Percentiles rank a stretch among this genome's conserved stretches.
Conservation (phyloP, 192 early-diverging fungal genomes). For the Backusella liffmaniae region DNA sequence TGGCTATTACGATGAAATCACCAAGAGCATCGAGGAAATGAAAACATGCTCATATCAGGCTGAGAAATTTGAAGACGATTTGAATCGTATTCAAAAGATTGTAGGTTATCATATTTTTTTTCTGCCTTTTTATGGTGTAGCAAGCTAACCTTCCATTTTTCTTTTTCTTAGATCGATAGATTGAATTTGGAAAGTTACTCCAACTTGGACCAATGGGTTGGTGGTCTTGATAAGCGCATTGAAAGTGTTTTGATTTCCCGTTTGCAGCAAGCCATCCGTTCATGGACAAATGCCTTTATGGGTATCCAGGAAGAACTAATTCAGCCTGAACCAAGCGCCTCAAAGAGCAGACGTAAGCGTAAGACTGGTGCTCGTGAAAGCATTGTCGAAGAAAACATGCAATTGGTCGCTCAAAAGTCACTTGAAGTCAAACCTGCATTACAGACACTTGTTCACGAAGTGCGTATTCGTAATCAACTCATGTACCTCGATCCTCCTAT, state of each 20-base stretch:
- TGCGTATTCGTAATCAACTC: slow-evolving; percentile 90
- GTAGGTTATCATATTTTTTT: slow-evolving; percentile 35
- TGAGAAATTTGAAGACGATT: slow-evolving; percentile 60
- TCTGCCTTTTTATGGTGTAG: neutral
- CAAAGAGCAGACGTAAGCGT: slow-evolving; percentile 44
- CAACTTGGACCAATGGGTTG: slow-evolving; percentile 90
- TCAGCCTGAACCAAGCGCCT: slow-evolving; percentile 43
- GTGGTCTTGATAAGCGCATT: slow-evolving; percentile 75
- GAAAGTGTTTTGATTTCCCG: slow-evolving; percentile 74
- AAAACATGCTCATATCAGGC: slow-evolving; percentile 73
- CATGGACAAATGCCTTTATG: slow-evolving; percentile 72
- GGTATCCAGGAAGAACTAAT: slow-evolving; percentile 44
- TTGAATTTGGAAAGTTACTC: slow-evolving; percentile 94
- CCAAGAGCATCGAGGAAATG: slow-evolving; percentile 79
- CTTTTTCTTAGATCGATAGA: slow-evolving; percentile 66
- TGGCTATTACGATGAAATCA: slow-evolving; percentile 79
- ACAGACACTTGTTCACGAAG: slow-evolving; percentile 77
- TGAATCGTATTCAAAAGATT: slow-evolving; percentile 85
- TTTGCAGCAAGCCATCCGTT: slow-evolving; percentile 72
- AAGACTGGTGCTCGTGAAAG: slow-evolving; percentile 30
- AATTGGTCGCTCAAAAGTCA: slow-evolving; percentile 26
- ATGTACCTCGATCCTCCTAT: slow-evolving; percentile 97
- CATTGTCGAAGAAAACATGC: slow-evolving; percentile 36
- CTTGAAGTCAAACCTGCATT: slow-evolving; percentile 62
- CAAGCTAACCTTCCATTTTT: neutral